Evolutionary conservation across 2,329 filamentous ascomycete genomes (phyloP), one percentile per base, ranked within the genome.

Genomic region (Sporothrix phasma): DNA sequence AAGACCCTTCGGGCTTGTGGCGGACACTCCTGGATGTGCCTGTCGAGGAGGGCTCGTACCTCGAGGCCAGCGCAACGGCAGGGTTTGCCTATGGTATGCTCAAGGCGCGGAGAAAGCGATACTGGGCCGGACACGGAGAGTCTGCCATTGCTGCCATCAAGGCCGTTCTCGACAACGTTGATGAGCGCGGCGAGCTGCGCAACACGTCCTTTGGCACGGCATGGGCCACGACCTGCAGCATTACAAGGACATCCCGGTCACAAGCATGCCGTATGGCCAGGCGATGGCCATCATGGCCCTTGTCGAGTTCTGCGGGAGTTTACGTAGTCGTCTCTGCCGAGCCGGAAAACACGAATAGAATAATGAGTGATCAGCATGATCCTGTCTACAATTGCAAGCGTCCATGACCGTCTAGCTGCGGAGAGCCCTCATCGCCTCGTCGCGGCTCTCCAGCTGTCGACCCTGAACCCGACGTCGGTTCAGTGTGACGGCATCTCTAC

Each of bases 281-380:
- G 88, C 88, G 0, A 92, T 92, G 89, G 89, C 88, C 0, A 90
- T 92, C 67, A 91, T 92, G 86, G 86, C 88, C 0, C 73, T 92
- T 67, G 88, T 88, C 0, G 89, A 93, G 75, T 89, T 69, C 72
- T 89, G 73, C 79, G 88, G 56, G 80, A 80, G 37, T 88, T 82
- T 11, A 24, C 39, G 31, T 56, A 37, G 11, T 6, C 1, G 26
- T 6, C 15, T 31, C 17, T 31, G 15, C 17, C 5, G 8, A 13
- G 31, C 31, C n/a, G n/a, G 8, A 34, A 34, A 8, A 34, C 8
- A 34, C 31, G 17, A n/a, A n/a, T n/a, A n/a, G n/a, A n/a, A n/a
- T n/a, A n/a, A n/a, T n/a, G n/a, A n/a, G n/a, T n/a, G n/a, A n/a
- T n/a, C n/a, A n/a, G n/a, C n/a, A n/a, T n/a, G n/a, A n/a, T n/a